Percentiles rank a stretch among this genome's conserved stretches.
These are phyloP conservation scores for Coniochaeta hoffmannii DNA, from an alignment of 2,329 filamentous ascomycete genomes.

Conservation along the genomic window DNA sequence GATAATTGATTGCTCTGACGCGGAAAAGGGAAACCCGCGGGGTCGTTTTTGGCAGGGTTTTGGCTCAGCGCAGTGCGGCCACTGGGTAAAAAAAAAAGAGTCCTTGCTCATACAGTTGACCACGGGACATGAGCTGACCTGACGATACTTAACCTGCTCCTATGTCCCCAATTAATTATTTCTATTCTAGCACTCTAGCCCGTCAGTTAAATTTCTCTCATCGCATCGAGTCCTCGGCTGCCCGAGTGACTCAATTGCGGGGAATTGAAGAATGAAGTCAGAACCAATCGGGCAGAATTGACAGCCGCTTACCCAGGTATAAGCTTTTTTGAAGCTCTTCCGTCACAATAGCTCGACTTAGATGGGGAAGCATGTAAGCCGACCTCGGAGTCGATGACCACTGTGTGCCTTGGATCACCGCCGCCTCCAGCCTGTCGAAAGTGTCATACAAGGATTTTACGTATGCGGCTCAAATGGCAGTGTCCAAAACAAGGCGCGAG, in stretches of 20 bases:
- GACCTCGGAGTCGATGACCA: not conserved
- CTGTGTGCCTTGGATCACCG: not conserved
- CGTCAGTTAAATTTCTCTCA: not conserved
- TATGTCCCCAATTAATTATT: not conserved
- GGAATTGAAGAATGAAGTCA: not conserved
- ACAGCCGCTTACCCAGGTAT: not conserved
- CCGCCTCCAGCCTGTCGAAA: not conserved
- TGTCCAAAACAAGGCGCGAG: not conserved
- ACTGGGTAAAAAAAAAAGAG: no score
- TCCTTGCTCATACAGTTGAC: not conserved
- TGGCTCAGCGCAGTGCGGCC: not conserved
- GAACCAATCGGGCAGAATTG: not conserved
- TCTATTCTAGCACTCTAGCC: no score
- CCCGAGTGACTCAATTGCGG: not conserved
- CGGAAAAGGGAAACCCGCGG: not conserved
- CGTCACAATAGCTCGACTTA: not conserved
- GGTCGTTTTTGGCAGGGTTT: not conserved
- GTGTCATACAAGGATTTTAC: not conserved
- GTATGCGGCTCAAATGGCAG: not conserved
- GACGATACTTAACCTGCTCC: not conserved
- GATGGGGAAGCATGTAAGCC: not conserved
- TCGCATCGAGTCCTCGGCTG: not conserved
- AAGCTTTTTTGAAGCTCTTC: constrained; percentile 1
- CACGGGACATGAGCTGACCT: no score
- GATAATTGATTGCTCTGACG: not conserved